Percentiles rank a stretch among this genome's conserved stretches.
These are phyloP conservation scores for Hylodesmum podocarpum DNA, from an alignment of 306 rosid species.

Conservation along the genomic window DNA sequence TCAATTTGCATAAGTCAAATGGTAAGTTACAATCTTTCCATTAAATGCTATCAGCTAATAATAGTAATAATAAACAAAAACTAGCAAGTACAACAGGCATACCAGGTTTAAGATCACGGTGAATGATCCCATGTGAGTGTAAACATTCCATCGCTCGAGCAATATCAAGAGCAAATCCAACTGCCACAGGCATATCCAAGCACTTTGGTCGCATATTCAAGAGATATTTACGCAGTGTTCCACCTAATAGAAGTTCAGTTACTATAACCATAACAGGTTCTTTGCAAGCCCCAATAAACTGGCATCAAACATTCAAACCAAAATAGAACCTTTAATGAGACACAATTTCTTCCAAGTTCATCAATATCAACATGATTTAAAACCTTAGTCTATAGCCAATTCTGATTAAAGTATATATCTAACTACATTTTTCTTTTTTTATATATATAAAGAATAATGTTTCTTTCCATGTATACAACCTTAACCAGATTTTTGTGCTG, in stretches of 20 bases:
- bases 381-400: conserved; percentile 9
- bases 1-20: too few species aligned
- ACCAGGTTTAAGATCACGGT: conserved; percentile 97
- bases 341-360: background rate
- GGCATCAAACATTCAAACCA: conserved; percentile 39
- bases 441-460: background rate
- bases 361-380: background rate
- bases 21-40: background rate
- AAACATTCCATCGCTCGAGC: conserved; percentile 89
- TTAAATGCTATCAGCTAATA: background rate
- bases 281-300: conserved; percentile 98
- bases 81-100: conserved; percentile 17
- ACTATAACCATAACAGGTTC: conserved; percentile 96
- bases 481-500: conserved; percentile 89
- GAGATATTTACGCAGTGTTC: conserved; percentile 83
- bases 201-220: conserved; percentile 73
- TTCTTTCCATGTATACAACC: conserved; percentile 44
- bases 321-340: conserved; percentile 30
- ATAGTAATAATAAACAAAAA: background rate
- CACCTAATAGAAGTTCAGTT: conserved; percentile 86
- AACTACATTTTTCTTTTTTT: background rate
- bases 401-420: conserved; percentile 1
- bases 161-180: conserved; percentile 85
- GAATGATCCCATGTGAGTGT: conserved; percentile 95
- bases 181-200: conserved; percentile 64